These are phyloP conservation scores for Exophiala bonariae DNA, from an alignment of 2,329 filamentous ascomycete genomes.

Conservation along the genomic window DNA sequence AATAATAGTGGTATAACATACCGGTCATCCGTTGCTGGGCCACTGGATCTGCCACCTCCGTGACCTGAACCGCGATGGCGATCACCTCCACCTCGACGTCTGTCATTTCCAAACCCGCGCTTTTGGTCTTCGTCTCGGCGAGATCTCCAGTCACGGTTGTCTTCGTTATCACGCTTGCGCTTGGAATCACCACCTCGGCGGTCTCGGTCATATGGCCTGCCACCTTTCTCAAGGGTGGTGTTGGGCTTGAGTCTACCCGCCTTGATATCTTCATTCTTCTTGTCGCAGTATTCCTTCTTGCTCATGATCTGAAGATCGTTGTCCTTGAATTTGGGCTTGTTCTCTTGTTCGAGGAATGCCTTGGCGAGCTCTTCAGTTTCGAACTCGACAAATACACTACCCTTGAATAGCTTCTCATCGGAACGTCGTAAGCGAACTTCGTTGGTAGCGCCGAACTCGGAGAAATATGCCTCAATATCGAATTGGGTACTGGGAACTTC, in stretches of 20 bases:
- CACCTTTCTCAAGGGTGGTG: slow-evolving; percentile 45
- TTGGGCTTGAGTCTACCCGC: slow-evolving; percentile 68
- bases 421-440: slow-evolving; percentile 83
- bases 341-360: slow-evolving; percentile 76
- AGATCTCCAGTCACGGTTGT: slow-evolving; percentile 45
- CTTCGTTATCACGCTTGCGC: slow-evolving; percentile 30
- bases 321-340: slow-evolving; percentile 81
- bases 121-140: slow-evolving; percentile 45
- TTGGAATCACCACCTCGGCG: slow-evolving; percentile 34
- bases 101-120: slow-evolving; percentile 38
- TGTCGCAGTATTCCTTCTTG: slow-evolving; percentile 84
- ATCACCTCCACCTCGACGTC: slow-evolving; percentile 31
- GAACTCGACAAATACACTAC: slow-evolving; percentile 95
- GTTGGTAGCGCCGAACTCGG: slow-evolving; percentile 74
- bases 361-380: slow-evolving; percentile 73
- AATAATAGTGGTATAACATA: slow-evolving; percentile 29
- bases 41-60: slow-evolving; percentile 34
- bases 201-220: slow-evolving; percentile 35
- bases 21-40: slow-evolving; percentile 42
- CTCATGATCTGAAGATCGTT: slow-evolving; percentile 77
- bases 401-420: slow-evolving; percentile 78
- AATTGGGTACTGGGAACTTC: slow-evolving; percentile 85
- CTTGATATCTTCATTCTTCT: slow-evolving; percentile 71
- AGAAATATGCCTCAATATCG: slow-evolving; percentile 90
- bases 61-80: slow-evolving; percentile 31